Conservation (phyloP, 2,329 filamentous ascomycete species). For the Colletotrichum phormii region DNA sequence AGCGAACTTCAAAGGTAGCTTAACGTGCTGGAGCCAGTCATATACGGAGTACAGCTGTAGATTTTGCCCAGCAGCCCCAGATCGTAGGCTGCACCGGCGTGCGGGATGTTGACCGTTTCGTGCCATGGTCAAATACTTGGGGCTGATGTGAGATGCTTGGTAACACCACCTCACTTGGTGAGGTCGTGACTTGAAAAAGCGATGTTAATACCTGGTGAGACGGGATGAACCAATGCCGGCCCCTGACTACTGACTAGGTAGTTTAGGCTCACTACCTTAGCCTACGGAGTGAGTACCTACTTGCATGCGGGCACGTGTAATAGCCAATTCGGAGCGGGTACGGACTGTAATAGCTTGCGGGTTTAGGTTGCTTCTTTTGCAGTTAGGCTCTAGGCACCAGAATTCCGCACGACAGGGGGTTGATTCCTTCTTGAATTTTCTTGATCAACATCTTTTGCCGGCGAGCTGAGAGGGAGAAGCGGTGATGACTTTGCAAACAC, state of each 20-base stretch:
- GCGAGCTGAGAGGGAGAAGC: neutral
- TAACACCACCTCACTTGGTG: no score
- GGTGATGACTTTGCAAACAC: neutral
- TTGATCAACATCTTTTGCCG: no score
- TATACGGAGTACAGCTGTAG: no score
- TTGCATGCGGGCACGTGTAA: neutral
- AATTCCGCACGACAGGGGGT: constrained; percentile 42
- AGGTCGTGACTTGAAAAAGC: no score
- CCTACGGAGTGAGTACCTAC: no score
- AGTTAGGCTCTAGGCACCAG: neutral
- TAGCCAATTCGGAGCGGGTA: neutral
- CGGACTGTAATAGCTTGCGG: neutral
- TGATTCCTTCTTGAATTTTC: neutral
- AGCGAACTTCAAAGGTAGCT: neutral
- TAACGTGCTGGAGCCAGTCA: neutral
- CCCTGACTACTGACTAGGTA: no score
- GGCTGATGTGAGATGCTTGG: neutral
- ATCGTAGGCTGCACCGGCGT: no score
- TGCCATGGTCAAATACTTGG: neutral
- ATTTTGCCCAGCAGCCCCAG: neutral
- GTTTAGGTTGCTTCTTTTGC: neutral
- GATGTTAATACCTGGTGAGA: no score
- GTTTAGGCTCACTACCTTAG: neutral
- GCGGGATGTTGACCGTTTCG: no score
- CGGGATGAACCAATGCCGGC: no score